Evolutionary conservation across 2,329 filamentous ascomycete genomes (phyloP), one percentile per base, ranked within the genome.

Genomic region (Cryphonectria radicalis): DNA sequence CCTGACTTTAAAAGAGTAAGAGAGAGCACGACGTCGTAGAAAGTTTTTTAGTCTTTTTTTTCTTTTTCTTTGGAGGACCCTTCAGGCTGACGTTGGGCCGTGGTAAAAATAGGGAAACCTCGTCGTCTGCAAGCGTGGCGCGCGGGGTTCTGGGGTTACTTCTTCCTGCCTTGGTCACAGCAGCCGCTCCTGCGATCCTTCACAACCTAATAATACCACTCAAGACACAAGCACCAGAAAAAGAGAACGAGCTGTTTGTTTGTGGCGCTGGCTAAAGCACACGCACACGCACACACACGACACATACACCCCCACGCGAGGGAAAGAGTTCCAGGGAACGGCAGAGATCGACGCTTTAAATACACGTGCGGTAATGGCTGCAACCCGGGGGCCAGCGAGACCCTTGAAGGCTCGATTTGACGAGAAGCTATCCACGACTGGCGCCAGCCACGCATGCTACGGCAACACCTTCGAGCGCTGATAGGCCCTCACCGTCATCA

Each of bases 351-450:
- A 42, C 60, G 14, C 32, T 25, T 63, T 28, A 46, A 32, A 32
- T 28, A 46, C 14, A 46, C 14, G n/a, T 13, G 32, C 42, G 8
- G 46, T 50, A 50, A 50, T 50, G 22, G 46, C 46, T 50, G 46
- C 46, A 6, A n/a, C 46, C 22, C 7, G 46, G 46, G 46, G 46
- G 46, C 46, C 46, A n/a, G 46, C 46, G 43, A 50, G 17, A 35
- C 25, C 62, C 62, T n/a, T 64, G 37, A 28, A 50, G 25, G 37
- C 19, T 60, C 55, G 66, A 67, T 67, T 42, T 53, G 42, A 60
- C 42, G 7, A n/a, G 68, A 69, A 69, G 62, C 53, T 69, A 69
- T 69, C 68, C 63, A 60, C 68, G 53, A 69, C 37, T 68, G 66
- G 32, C 25, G 25, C 28, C 40, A 43, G 32, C 68, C 63, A 69